Conservation (phyloP, 2,329 filamentous ascomycete species). For the Phialophora verrucosa region DNA sequence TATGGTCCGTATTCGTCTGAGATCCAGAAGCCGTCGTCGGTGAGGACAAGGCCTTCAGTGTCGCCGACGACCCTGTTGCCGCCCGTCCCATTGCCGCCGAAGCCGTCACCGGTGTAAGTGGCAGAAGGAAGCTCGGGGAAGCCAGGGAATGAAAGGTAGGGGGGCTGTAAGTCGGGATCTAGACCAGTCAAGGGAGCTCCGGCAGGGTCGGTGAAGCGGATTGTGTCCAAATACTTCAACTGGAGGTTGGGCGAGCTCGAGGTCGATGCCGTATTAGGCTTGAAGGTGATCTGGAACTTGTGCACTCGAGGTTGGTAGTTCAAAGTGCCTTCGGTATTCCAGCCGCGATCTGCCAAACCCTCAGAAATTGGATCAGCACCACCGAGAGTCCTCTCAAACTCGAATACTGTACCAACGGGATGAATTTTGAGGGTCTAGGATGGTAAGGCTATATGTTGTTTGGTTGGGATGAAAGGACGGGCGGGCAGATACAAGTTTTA, state of each 20-base stretch:
- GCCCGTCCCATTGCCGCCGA: slow-evolving; percentile 65
- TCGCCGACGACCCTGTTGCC: slow-evolving; percentile 67
- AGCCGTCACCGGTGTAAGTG: slow-evolving; percentile 70
- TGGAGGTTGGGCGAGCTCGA: slow-evolving; percentile 66
- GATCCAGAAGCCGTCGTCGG: slow-evolving; percentile 69
- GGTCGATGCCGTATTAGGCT: slow-evolving; percentile 47
- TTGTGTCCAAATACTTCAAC: slow-evolving; percentile 68
- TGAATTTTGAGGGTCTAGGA: neutral
- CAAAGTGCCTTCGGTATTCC: slow-evolving; percentile 73
- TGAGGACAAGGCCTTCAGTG: slow-evolving; percentile 69
- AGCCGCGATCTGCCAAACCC: slow-evolving; percentile 63
- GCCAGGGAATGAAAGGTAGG: slow-evolving; percentile 60
- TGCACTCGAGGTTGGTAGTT: slow-evolving; percentile 73
- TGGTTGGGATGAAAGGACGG: neutral
- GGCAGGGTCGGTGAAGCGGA: slow-evolving; percentile 68
- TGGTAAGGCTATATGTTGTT: neutral
- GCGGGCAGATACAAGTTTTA: neutral
- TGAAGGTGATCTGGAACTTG: slow-evolving; percentile 67
- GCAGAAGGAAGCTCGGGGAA: slow-evolving; percentile 68
- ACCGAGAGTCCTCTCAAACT: neutral
- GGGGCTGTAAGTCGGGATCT: slow-evolving; percentile 61
- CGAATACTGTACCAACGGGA: neutral
- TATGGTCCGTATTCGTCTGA: slow-evolving; percentile 74
- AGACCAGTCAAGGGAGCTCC: slow-evolving; percentile 68
- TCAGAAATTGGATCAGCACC: neutral